Conservation (phyloP, 1,284 basidiomycete genomes). For the Cryptococcus depauperatus region DNA sequence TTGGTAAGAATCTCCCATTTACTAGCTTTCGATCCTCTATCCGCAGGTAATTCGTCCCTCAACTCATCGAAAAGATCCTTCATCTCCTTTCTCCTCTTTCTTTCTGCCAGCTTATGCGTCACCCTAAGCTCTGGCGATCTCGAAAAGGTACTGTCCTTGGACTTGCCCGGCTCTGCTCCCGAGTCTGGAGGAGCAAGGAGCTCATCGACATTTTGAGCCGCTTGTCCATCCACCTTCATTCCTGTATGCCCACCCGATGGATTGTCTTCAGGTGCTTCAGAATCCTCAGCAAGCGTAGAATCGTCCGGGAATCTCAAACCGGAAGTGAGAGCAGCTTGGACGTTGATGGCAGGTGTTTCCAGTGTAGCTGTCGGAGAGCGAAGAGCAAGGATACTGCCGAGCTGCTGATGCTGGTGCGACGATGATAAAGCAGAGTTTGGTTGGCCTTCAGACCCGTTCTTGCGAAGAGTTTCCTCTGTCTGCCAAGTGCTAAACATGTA, state of each 20-base stretch:
- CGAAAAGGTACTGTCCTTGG: slow-evolving; percentile 70
- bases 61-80: slow-evolving; percentile 93
- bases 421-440: no score
- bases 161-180: not conserved
- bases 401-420: not conserved
- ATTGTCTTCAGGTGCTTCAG: slow-evolving; percentile 1
- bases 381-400: slow-evolving; percentile 1
- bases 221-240: slow-evolving; percentile 4
- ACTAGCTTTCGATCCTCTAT: slow-evolving; percentile 85
- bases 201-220: not conserved
- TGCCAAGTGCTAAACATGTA: not conserved
- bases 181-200: not conserved
- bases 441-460: not conserved
- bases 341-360: not conserved
- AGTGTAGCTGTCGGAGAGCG: not conserved
- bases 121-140: slow-evolving; percentile 86
- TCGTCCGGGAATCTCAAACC: slow-evolving; percentile 30
- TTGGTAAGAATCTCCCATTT: slow-evolving; percentile 96
- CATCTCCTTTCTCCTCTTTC: slow-evolving; percentile 94
- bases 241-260: not conserved
- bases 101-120: slow-evolving; percentile 87
- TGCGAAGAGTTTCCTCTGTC: not conserved
- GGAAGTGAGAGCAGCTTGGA: slow-evolving; percentile 8
- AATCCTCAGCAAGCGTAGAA: slow-evolving; percentile 26
- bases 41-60: slow-evolving; percentile 77